phyloP scores from a whole-genome alignment of 176 grass and related monocot genomes.

The Lolium multiflorum region DNA sequence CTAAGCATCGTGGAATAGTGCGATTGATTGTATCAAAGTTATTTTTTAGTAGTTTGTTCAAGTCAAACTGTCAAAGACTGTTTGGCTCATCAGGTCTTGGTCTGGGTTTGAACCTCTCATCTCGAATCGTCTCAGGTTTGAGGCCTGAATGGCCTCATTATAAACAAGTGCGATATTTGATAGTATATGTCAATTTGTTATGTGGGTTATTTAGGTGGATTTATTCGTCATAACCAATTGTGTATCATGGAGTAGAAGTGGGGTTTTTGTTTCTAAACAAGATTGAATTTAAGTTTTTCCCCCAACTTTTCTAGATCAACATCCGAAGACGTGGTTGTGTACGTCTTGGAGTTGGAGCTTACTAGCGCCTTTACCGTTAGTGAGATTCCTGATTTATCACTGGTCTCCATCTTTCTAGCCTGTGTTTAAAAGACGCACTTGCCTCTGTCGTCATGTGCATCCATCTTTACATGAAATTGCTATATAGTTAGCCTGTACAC shows the following conservation, averaged over 20 bases:
- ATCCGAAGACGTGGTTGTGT: too few species aligned
- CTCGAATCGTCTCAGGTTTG: neutral
- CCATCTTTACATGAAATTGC: too few species aligned
- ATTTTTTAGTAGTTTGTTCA: neutral
- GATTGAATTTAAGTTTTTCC: too few species aligned
- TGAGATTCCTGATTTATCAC: too few species aligned
- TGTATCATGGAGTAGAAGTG: neutral
- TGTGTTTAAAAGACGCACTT: too few species aligned
- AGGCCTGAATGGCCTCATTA: neutral
- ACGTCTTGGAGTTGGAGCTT: too few species aligned
- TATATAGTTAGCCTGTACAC: too few species aligned
- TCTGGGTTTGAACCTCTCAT: neutral
- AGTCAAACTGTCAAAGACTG: neutral
- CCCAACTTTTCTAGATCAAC: too few species aligned
- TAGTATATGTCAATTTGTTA: neutral
- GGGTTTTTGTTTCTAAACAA: too few species aligned
- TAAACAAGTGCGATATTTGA: neutral
- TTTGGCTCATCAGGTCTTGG: constrained; percentile 12
- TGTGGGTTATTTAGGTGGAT: neutral
- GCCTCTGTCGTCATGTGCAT: too few species aligned
- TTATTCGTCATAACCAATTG: neutral
- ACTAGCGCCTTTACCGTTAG: too few species aligned
- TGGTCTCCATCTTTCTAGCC: too few species aligned
- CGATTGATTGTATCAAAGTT: neutral
- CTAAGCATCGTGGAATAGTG: neutral